Conservation (phyloP, 2,329 filamentous ascomycete species). For the Paecilomyces variotii region DNA sequence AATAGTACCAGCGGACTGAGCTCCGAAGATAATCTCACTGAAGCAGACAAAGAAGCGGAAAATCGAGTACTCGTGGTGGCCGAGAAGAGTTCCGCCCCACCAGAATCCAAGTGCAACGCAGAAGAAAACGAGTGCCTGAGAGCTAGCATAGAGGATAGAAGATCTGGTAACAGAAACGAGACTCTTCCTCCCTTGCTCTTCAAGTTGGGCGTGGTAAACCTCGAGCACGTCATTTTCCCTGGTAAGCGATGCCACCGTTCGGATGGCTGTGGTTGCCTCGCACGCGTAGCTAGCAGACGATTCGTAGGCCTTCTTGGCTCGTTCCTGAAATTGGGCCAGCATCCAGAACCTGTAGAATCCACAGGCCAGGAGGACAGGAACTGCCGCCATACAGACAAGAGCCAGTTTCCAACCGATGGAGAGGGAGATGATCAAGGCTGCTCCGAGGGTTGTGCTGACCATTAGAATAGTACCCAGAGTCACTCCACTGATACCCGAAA, state of each 20-base stretch:
- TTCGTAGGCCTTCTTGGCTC: constrained; percentile 72
- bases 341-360: constrained; percentile 87
- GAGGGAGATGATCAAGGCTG: constrained; percentile 62
- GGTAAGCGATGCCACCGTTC: constrained; percentile 85
- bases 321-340: constrained; percentile 67
- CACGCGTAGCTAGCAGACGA: constrained; percentile 79
- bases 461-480: constrained; percentile 82
- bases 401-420: constrained; percentile 81
- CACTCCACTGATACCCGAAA: constrained; percentile 78
- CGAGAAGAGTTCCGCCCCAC: constrained; percentile 77
- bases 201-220: constrained; percentile 62
- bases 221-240: constrained; percentile 72
- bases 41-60: constrained; percentile 94
- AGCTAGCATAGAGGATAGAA: constrained; percentile 70
- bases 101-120: constrained; percentile 85
- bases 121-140: constrained; percentile 76
- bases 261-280: constrained; percentile 87
- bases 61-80: constrained; percentile 59
- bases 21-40: constrained; percentile 78
- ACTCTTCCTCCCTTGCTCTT: constrained; percentile 57
- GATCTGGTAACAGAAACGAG: constrained; percentile 68
- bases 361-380: constrained; percentile 69
- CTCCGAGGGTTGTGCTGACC: constrained; percentile 69
- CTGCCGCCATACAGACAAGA: constrained; percentile 69
- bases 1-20: constrained; percentile 81